Evolutionary conservation across 768 basidiomycete species (phyloP), one percentile per base, ranked within the genome.

Genomic region (Pisolithus albus): DNA sequence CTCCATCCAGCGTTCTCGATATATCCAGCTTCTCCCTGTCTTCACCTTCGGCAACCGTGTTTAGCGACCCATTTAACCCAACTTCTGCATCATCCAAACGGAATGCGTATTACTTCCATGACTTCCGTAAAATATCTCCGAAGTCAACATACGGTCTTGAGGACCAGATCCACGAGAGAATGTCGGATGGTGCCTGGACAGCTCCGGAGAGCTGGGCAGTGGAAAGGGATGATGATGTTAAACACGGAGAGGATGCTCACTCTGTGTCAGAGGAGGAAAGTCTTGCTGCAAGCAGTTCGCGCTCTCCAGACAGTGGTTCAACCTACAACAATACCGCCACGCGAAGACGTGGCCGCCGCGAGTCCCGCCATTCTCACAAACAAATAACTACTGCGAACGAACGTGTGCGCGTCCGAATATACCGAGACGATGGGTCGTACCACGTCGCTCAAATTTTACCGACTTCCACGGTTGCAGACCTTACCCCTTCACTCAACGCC

Each of bases 171-270:
- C 28, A 13, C 7, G 55, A 47, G n/a, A 50, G 53, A 7, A 24
- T 59, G 49, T 64, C 46, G 56, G 70, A 56, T 61, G 71, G 10
- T 34, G 64, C 67, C 19, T 91, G 88, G 88, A 78, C 67, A 2
- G 71, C 88, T 5, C 88, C 88, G 1, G 79, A 89, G 60, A 88
- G 86, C 50, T 90, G 88, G 88, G 83, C 75, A 1, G 83, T 87
- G 13, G 77, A 79, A 44, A 75, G 73, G 47, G 75, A 75, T 4
- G 76, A 70, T 5, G 69, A 66, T 43, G 72, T 73, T 10, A 40
- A 51, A 3, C 62, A 55, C 18, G 70, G 65, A 7, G 70, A 66
- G 4, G 72, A 66, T 2, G 71, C 70, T 18, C 66, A 74, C 42
- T 71, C 76, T 1, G 69, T 71, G 19, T 76, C 78, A 18, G 77